Percentiles rank a stretch among this genome's conserved stretches.
phyloP scores from a whole-genome alignment of 257 asterid genomes.

The Solanum etuberosum region DNA sequence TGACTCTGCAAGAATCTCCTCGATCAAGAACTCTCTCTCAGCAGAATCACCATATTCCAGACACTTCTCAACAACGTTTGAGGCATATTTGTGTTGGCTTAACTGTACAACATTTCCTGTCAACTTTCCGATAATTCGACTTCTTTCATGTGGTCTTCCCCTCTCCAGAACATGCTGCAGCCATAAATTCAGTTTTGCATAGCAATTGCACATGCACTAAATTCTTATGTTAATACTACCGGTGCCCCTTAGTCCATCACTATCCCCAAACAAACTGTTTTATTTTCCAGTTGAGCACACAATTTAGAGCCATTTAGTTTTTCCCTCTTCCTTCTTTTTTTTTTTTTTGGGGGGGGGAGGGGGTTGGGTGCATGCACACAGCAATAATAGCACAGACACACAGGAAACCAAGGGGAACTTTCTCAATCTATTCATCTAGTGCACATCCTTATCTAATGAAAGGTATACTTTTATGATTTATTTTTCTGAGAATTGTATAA shows the following conservation, averaged over 20 bases:
- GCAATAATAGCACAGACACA: background rate
- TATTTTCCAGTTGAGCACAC: background rate
- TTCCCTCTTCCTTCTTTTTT: background rate
- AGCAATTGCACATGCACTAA: background rate
- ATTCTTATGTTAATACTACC: background rate
- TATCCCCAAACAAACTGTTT: background rate
- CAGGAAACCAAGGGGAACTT: background rate
- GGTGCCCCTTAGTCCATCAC: background rate
- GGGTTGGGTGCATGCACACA: background rate
- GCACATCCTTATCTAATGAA: background rate
- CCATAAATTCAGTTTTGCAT: background rate
- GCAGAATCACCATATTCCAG: conserved; percentile 44
- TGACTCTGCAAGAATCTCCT: conserved; percentile 58
- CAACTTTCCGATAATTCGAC: conserved; percentile 46
- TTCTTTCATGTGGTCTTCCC: conserved; percentile 64
- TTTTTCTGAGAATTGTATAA: too few relatives aligned
- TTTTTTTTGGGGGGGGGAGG: background rate
- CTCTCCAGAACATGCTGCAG: conserved; percentile 77
- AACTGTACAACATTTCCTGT: conserved; percentile 51
- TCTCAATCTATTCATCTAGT: background rate
- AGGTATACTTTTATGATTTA: background rate
- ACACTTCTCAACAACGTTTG: conserved; percentile 86
- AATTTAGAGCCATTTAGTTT: background rate
- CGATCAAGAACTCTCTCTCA: conserved; percentile 52
- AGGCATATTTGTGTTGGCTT: conserved; percentile 89